Evolutionary conservation across 139 green algal species (phyloP).

Genomic region (Chlamydomonas asymmetrica): DNA sequence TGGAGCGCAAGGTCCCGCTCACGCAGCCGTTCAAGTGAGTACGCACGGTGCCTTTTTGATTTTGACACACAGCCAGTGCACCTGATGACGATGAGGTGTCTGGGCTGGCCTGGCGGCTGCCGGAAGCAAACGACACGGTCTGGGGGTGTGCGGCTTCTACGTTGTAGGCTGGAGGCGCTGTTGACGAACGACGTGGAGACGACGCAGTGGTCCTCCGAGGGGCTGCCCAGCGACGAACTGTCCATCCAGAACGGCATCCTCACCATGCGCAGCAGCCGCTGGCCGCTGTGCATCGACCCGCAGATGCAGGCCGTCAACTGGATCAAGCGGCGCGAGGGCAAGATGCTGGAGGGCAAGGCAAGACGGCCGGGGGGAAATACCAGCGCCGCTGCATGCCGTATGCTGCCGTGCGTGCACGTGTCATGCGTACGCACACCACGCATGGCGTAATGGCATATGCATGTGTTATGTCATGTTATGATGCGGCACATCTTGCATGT

Average conservation of each 20-base stretch:
- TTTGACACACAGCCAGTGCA: too few relatives aligned
- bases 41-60: too few relatives aligned
- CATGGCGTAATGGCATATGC: too few relatives aligned
- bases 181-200: conserved; percentile 80
- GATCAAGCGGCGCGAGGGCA: conserved; percentile 86
- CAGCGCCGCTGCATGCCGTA: too few relatives aligned
- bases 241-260: conserved; percentile 87
- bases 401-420: too few relatives aligned
- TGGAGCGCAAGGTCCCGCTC: conserved; percentile 58
- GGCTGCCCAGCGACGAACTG: conserved; percentile 81
- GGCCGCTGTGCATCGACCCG: conserved; percentile 85
- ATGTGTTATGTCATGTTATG: too few relatives aligned
- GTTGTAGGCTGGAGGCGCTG: conserved; percentile 74
- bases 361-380: not conserved
- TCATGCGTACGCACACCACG: too few relatives aligned
- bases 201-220: conserved; percentile 68
- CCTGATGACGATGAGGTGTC: too few relatives aligned
- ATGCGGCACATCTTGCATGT: too few relatives aligned
- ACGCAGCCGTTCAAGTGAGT: conserved; percentile 60
- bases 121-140: too few relatives aligned
- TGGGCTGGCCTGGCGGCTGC: too few relatives aligned
- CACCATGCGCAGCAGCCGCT: conserved; percentile 69
- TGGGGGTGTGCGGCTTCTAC: too few relatives aligned
- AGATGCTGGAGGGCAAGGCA: conserved; percentile 77
- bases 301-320: conserved; percentile 84